Percentiles rank a stretch among this genome's conserved stretches.
Evolutionary conservation across 1,284 basidiomycete species (phyloP).

Genomic region (Butyriboletus appendiculatus): DNA sequence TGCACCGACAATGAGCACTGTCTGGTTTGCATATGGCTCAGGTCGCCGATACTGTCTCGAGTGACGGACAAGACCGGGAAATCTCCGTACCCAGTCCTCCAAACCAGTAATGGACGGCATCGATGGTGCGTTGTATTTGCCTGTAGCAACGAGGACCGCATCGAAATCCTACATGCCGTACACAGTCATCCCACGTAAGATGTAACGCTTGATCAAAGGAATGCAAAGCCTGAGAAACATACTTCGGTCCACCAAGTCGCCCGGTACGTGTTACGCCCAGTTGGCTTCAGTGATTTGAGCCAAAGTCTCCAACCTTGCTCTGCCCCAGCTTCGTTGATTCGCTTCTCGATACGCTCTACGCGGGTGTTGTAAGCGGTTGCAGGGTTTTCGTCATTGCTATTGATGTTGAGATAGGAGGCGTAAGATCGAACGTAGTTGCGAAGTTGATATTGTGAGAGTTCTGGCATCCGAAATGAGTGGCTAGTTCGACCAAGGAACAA

Average conservation of each 20-base stretch:
- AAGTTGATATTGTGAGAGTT: conserved; percentile 21
- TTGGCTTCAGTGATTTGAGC: conserved; percentile 32
- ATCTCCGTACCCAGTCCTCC: conserved; percentile 37
- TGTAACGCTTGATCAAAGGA: neutral
- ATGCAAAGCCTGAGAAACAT: neutral
- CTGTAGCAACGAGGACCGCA: conserved; percentile 3
- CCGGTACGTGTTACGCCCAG: conserved; percentile 33
- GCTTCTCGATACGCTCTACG: conserved; percentile 46
- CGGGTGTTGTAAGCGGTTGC: conserved; percentile 47
- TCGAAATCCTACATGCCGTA: conserved; percentile 8
- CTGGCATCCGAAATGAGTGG: conserved; percentile 4
- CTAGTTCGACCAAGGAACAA: neutral
- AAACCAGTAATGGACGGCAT: conserved; percentile 8
- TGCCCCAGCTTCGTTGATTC: conserved; percentile 28
- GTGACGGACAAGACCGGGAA: conserved; percentile 40
- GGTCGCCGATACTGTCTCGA: conserved; percentile 47
- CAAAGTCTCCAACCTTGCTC: conserved; percentile 41
- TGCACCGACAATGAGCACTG: conserved; percentile 48
- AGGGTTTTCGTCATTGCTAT: conserved; percentile 42
- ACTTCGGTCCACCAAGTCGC: conserved; percentile 18
- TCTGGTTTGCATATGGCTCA: conserved; percentile 39
- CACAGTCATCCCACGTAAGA: neutral
- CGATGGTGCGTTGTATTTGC: conserved; percentile 7
- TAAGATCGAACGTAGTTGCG: conserved; percentile 36
- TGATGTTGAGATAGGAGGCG: conserved; percentile 42